Evolutionary conservation across 495 filamentous ascomycete species (phyloP).

Genomic region (Geoglossum glabrum): DNA sequence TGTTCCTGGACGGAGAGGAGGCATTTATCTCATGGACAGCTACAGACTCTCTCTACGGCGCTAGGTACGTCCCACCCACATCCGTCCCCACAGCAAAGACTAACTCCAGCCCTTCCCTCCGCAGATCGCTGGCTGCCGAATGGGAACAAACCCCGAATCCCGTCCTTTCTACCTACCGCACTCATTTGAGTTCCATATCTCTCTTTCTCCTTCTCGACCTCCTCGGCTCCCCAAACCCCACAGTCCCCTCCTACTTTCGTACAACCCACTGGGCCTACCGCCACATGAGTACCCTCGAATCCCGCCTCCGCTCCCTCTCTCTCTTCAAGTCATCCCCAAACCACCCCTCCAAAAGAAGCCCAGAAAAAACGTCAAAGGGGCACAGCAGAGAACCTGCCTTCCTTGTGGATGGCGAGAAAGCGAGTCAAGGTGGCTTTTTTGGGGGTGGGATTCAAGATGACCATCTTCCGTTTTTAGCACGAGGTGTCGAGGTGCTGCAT

Average conservation of each 20-base stretch:
- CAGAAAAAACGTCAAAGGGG: not conserved
- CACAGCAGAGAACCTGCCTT: not conserved
- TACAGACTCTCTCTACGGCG: constrained; percentile 70
- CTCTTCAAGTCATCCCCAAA: constrained; percentile 29
- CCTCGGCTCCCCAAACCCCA: constrained; percentile 49
- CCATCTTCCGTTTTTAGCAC: constrained; percentile 67
- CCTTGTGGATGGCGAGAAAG: constrained; percentile 33
- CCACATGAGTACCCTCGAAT: constrained; percentile 44
- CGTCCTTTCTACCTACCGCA: constrained; percentile 52
- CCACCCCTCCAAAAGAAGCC: constrained; percentile 4
- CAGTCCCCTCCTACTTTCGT: constrained; percentile 59
- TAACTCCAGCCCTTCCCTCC: constrained; percentile 6
- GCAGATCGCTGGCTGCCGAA: constrained; percentile 47
- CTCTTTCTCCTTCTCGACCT: constrained; percentile 89
- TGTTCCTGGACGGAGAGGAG: constrained; percentile 89
- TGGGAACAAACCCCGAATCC: constrained; percentile 52
- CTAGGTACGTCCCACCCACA: constrained; percentile 29
- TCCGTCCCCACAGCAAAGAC: not conserved
- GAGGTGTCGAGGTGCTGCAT: constrained; percentile 77
- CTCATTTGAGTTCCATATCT: constrained; percentile 53
- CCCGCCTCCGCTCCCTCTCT: constrained; percentile 38
- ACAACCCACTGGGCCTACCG: constrained; percentile 90
- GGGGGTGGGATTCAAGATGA: constrained; percentile 54
- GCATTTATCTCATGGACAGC: constrained; percentile 64
- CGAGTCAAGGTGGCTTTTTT: constrained; percentile 21